These are phyloP conservation scores for Tulasnella sp. DNA, from an alignment of 768 basidiomycete species.

Conservation along the genomic window DNA sequence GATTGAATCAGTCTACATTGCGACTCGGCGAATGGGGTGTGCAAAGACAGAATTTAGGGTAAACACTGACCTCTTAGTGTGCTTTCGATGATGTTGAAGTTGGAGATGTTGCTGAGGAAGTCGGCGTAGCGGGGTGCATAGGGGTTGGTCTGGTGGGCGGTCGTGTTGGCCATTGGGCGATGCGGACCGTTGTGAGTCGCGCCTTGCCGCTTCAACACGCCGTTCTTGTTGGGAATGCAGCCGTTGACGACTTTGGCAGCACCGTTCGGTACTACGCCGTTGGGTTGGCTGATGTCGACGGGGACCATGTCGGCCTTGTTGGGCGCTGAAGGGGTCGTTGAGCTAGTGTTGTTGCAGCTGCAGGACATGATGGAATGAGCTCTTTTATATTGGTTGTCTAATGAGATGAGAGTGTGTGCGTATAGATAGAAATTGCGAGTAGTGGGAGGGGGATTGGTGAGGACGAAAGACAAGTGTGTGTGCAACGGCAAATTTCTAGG, in stretches of 20 bases:
- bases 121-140: slow-evolving; percentile 85
- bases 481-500: not conserved
- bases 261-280: slow-evolving; percentile 7
- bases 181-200: slow-evolving; percentile 16
- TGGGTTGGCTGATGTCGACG: slow-evolving; percentile 16
- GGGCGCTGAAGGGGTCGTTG: not conserved
- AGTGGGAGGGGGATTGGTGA: not conserved
- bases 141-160: slow-evolving; percentile 37
- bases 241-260: not conserved
- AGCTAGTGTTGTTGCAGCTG: not conserved
- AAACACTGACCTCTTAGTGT: slow-evolving; percentile 84
- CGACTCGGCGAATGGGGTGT: not conserved
- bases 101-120: slow-evolving; percentile 83
- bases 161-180: not conserved
- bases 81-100: slow-evolving; percentile 95
- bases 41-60: not conserved
- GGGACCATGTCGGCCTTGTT: slow-evolving; percentile 11
- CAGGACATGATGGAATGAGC: slow-evolving; percentile 5
- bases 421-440: no score
- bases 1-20: not conserved
- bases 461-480: not conserved
- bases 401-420: not conserved
- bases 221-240: not conserved
- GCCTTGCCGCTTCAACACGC: slow-evolving; percentile 17
- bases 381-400: not conserved